Evolutionary conservation across 805 yeast genomes (phyloP).

Genomic region (Jamesozyma rosinii): DNA sequence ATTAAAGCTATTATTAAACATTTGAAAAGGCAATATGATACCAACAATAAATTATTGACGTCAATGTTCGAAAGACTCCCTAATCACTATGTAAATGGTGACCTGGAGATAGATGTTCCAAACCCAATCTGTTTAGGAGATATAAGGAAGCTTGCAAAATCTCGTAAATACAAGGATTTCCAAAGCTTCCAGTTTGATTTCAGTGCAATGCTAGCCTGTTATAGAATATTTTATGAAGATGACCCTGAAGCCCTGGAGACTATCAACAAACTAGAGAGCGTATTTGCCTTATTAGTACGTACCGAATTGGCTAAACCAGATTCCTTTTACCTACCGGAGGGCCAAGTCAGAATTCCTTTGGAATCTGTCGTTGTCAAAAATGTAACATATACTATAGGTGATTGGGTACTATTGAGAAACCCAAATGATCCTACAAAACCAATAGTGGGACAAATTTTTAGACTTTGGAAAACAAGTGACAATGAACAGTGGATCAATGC

Average conservation of each 20-base stretch:
- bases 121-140: slow-evolving; percentile 62
- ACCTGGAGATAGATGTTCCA: slow-evolving; percentile 39
- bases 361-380: slow-evolving; percentile 67
- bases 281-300: slow-evolving; percentile 48
- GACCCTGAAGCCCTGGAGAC: slow-evolving; percentile 52
- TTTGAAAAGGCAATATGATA: slow-evolving; percentile 61
- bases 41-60: slow-evolving; percentile 42
- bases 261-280: slow-evolving; percentile 50
- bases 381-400: slow-evolving; percentile 74
- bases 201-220: slow-evolving; percentile 62
- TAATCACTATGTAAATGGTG: slow-evolving; percentile 39
- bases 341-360: slow-evolving; percentile 63
- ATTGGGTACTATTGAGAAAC: slow-evolving; percentile 87
- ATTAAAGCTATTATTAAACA: slow-evolving; percentile 79
- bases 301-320: slow-evolving; percentile 77
- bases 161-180: slow-evolving; percentile 69
- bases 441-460: slow-evolving; percentile 84
- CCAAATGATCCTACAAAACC: slow-evolving; percentile 85
- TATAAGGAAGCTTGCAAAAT: slow-evolving; percentile 73
- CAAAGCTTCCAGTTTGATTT: slow-evolving; percentile 72
- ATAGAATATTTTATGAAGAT: slow-evolving; percentile 52
- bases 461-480: slow-evolving; percentile 74
- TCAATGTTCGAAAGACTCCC: slow-evolving; percentile 74
- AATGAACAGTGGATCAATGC: slow-evolving; percentile 83
- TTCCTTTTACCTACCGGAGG: slow-evolving; percentile 51